Evolutionary conservation across 305 asterid species (phyloP).

Genomic region (Lippia alba): DNA sequence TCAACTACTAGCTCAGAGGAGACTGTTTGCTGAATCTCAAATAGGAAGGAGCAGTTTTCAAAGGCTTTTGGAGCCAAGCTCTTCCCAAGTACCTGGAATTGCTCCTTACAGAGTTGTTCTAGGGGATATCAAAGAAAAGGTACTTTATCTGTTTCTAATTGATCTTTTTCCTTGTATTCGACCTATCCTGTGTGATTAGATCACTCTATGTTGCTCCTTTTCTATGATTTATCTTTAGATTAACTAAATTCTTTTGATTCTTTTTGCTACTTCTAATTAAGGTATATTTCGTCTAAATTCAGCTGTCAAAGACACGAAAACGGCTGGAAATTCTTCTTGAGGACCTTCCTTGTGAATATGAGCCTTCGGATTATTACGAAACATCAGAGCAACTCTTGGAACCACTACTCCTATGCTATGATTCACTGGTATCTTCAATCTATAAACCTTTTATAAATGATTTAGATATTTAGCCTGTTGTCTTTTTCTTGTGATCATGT

Average conservation of each 20-base stretch:
- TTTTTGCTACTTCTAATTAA: slow-evolving; percentile 26
- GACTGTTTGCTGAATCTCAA: slow-evolving; percentile 79
- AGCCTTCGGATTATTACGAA: slow-evolving; percentile 79
- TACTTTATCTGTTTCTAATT: slow-evolving; percentile 32
- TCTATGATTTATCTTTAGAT: neutral
- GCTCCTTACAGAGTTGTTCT: slow-evolving; percentile 96
- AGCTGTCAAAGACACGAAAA: slow-evolving; percentile 85
- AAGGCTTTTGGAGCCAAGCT: slow-evolving; percentile 93
- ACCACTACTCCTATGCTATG: slow-evolving; percentile 83
- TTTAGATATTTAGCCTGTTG: slow-evolving; percentile 24
- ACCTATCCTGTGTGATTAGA: neutral
- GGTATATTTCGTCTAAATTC: slow-evolving; percentile 31
- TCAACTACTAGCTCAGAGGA: slow-evolving; percentile 81
- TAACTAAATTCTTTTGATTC: neutral
- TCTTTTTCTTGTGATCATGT: slow-evolving; percentile 6
- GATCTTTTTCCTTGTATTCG: neutral
- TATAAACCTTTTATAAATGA: slow-evolving; percentile 13
- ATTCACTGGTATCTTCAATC: slow-evolving; percentile 68
- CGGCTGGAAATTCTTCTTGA: slow-evolving; percentile 92
- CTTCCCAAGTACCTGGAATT: slow-evolving; percentile 79
- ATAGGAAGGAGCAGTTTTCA: slow-evolving; percentile 88
- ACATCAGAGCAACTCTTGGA: slow-evolving; percentile 88
- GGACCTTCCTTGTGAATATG: slow-evolving; percentile 92
- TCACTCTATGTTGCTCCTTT: slow-evolving; percentile 1
- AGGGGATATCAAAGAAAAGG: slow-evolving; percentile 93